Percentiles rank a stretch among this genome's conserved stretches.
These are phyloP conservation scores for Fusarium avenaceum DNA, from an alignment of 2,329 filamentous ascomycete genomes.

Conservation along the genomic window DNA sequence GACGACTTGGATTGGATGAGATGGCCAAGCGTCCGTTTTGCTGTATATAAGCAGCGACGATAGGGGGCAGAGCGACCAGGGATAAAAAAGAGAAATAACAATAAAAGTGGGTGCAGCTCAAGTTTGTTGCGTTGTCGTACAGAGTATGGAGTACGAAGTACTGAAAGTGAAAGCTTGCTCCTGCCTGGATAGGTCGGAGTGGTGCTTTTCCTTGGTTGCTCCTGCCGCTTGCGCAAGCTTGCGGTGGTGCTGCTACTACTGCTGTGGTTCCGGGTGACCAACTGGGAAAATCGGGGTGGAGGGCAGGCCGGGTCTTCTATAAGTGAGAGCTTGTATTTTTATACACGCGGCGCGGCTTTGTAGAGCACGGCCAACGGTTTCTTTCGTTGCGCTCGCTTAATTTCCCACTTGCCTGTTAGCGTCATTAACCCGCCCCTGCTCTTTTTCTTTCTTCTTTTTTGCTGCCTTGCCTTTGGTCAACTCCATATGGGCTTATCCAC, in stretches of 20 bases:
- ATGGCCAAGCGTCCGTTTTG: constrained; percentile 28
- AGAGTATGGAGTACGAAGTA: too few species aligned
- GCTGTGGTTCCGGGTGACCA: constrained; percentile 48
- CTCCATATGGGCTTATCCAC: constrained; percentile 35
- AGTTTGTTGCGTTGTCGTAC: constrained; percentile 28
- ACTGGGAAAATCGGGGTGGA: constrained; percentile 58
- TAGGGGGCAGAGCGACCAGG: constrained; percentile 18
- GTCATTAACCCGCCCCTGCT: constrained; percentile 46
- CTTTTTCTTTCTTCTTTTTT: constrained; percentile 31
- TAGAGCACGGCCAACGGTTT: constrained; percentile 53
- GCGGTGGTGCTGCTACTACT: constrained; percentile 9
- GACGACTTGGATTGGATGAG: constrained; percentile 34
- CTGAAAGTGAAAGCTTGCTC: constrained; percentile 22
- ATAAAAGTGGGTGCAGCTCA: constrained; percentile 37
- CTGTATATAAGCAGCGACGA: constrained; percentile 30
- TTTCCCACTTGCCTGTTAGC: constrained; percentile 55
- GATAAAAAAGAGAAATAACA: constrained; percentile 19
- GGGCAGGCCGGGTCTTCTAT: constrained; percentile 61
- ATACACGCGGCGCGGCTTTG: constrained; percentile 56
- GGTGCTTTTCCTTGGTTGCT: constrained; percentile 45
- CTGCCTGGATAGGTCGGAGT: constrained; percentile 34
- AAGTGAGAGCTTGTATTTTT: constrained; percentile 62
- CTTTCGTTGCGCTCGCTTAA: constrained; percentile 54
- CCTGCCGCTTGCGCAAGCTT: constrained; percentile 42
- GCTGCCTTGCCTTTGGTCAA: constrained; percentile 40